Conservation (phyloP, 345 rosid species). For the Acer yangbiense region DNA sequence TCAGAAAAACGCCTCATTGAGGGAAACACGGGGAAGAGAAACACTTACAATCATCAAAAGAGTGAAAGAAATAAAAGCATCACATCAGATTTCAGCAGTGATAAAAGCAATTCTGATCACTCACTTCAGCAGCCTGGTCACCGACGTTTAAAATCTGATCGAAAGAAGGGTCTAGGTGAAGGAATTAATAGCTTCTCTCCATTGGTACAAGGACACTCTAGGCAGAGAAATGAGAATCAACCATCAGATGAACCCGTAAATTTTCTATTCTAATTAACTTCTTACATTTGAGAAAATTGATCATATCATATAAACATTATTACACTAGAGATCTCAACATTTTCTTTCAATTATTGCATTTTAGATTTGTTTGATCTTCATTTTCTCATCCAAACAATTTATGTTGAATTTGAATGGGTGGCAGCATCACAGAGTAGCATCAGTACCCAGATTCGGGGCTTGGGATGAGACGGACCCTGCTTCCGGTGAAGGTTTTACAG, state of each 20-base stretch:
- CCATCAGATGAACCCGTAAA: conserved; percentile 24
- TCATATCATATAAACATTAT: too few relatives aligned
- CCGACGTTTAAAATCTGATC: conserved; percentile 14
- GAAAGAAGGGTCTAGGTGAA: conserved; percentile 13
- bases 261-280: neutral
- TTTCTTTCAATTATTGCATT: too few relatives aligned
- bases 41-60: conserved; percentile 11
- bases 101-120: conserved; percentile 28
- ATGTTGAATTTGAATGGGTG: neutral
- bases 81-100: conserved; percentile 26
- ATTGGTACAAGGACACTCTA: conserved; percentile 16
- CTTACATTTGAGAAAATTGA: neutral
- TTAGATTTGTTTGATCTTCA: too few relatives aligned
- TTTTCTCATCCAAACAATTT: too few relatives aligned
- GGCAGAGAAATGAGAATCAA: conserved; percentile 25
- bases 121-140: conserved; percentile 15
- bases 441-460: conserved; percentile 59
- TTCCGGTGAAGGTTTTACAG: conserved; percentile 52
- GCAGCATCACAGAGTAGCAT: conserved; percentile 41
- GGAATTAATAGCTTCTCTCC: conserved; percentile 24
- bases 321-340: too few relatives aligned
- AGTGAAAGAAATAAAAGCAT: conserved; percentile 17
- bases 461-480: conserved; percentile 60
- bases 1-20: neutral
- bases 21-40: conserved; percentile 1